Evolutionary conservation across 495 filamentous ascomycete genomes (phyloP), one percentile per base, ranked within the genome.

Genomic region (Neurospora sp.): DNA sequence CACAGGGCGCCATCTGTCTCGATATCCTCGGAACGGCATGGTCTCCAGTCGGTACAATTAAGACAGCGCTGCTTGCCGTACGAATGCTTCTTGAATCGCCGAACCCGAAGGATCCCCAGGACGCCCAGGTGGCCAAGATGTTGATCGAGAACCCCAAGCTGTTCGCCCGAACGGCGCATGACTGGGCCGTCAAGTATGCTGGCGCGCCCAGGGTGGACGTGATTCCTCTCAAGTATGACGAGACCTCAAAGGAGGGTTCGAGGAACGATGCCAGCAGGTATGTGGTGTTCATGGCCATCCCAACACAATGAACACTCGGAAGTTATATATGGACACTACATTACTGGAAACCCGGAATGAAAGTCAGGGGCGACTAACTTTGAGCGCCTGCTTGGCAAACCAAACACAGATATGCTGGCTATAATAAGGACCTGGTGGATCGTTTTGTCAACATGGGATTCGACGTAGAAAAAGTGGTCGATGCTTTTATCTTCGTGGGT

Each of bases 1-100:
- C 48, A 98, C 48, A 98, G 95, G 96, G 96, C 20, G 96, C 96
- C 22, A 99, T 99, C 79, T 99, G 96, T 80, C 91, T 99, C 65
- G 96, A 99, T 78, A 99, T 94, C 0, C 88, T 99, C 20, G 91
- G 92, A 14, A 84, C 88, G 40, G 93, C 91, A 73, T 99, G 96
- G 96, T 96, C 94, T 7, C 96, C 96, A 0, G 94, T 98, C 16
- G 87, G 97, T 65, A 99, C 94, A 2, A 94, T 99, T 79, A 98
- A 98, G 84, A 96, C 93, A 69, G 93, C 96, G 39, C 88, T 99
- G 37, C 87, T 98, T 70, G 97, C 94, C 16, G 85, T 99, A 20
- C 95, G 98, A 80, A 95, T 93, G 61, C 89, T 99, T 12, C 92
- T 99, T 76, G 93, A 91, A 83, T 92, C 92, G 10, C 96, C 96